Percentiles rank a stretch among this genome's conserved stretches.
phyloP scores from a whole-genome alignment of 495 filamentous ascomycete genomes.

The Neurospora sp. region DNA sequence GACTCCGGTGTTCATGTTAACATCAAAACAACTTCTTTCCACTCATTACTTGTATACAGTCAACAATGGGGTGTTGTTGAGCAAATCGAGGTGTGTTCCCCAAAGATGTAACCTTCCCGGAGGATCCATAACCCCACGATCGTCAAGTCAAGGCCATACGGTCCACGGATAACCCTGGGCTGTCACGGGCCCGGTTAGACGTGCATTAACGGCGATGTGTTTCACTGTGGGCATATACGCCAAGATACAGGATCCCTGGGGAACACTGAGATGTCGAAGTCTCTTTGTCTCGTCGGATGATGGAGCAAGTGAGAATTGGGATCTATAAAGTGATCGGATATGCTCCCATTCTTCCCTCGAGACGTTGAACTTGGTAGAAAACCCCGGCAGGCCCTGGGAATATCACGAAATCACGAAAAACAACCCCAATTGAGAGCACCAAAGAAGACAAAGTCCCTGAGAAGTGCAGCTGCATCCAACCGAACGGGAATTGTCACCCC shows the following conservation, averaged over 20 bases:
- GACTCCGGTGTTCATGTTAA: background rate
- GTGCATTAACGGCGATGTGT: slow-evolving; percentile 1
- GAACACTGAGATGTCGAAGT: background rate
- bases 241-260: slow-evolving; percentile 1
- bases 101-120: background rate
- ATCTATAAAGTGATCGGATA: background rate
- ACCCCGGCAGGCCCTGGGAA: background rate
- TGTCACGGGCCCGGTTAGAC: background rate
- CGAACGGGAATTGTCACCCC: background rate
- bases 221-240: slow-evolving; percentile 16
- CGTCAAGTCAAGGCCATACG: background rate
- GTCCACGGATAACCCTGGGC: background rate
- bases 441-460: background rate
- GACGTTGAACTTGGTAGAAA: background rate
- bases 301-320: background rate
- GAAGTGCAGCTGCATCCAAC: background rate
- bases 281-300: background rate
- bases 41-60: background rate
- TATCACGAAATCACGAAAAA: background rate
- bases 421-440: background rate
- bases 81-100: background rate
- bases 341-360: background rate
- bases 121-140: background rate
- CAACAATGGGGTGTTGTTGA: background rate
- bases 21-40: background rate